Percentiles rank a stretch among this genome's conserved stretches.
phyloP scores from a whole-genome alignment of 441 rosid genomes.

The California macrophylla region DNA sequence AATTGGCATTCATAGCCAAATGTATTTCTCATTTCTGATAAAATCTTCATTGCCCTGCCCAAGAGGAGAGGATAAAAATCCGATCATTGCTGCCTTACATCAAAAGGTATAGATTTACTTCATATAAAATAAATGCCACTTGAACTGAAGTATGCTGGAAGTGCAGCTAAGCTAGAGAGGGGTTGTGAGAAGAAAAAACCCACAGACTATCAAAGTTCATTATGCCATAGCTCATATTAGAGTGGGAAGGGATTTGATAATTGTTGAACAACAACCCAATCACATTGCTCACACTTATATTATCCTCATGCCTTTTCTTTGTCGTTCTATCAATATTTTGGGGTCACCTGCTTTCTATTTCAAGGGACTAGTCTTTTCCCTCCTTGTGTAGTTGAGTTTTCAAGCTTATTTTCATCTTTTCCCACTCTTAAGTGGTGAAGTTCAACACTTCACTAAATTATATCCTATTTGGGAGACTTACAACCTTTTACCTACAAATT shows the following conservation, averaged over 20 bases:
- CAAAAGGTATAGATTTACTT: neutral
- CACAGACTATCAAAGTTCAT: neutral
- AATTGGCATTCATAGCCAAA: conserved; percentile 75
- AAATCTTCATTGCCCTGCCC: conserved; percentile 69
- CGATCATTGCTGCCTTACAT: conserved; percentile 12
- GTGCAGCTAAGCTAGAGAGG: conserved; percentile 1
- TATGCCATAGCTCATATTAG: neutral
- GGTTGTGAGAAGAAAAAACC: neutral
- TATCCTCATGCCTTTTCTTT: neutral
- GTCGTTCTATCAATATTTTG: neutral
- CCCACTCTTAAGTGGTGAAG: neutral
- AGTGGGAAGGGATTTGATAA: neutral
- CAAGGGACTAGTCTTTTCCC: neutral
- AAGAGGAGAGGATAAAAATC: conserved; percentile 16
- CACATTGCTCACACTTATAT: neutral
- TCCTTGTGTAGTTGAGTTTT: neutral
- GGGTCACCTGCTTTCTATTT: neutral
- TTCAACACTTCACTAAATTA: neutral
- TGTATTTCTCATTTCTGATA: conserved; percentile 80
- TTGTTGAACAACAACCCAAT: neutral
- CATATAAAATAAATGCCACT: neutral
- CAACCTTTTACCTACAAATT: neutral
- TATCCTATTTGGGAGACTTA: neutral
- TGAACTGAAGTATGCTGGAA: neutral
- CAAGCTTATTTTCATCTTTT: conserved; percentile 1